These are phyloP conservation scores for Russula griseocarnosa DNA, from an alignment of 768 basidiomycete species.

Conservation along the genomic window DNA sequence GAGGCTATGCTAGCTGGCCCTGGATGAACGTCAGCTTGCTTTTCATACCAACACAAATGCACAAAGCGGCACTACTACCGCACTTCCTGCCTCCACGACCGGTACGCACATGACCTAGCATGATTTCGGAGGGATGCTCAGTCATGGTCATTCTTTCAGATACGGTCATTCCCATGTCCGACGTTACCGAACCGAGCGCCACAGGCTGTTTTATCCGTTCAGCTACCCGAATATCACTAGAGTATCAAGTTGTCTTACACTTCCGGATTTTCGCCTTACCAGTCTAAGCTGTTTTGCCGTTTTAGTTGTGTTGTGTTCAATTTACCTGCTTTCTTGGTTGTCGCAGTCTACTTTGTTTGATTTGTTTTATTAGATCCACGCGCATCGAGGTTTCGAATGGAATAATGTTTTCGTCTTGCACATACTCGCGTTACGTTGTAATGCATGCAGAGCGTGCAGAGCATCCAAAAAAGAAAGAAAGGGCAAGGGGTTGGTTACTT, in stretches of 20 bases:
- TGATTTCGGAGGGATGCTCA: background rate
- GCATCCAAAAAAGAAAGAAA: background rate
- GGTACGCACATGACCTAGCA: background rate
- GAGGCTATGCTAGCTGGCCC: background rate
- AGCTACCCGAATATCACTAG: background rate
- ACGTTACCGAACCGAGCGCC: background rate
- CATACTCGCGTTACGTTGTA: background rate
- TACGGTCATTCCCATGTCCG: background rate
- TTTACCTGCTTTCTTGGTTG: background rate
- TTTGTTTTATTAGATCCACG: no score
- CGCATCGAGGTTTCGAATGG: background rate
- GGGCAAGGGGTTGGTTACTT: constrained; percentile 32
- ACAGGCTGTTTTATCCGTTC: background rate
- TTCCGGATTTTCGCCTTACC: no score
- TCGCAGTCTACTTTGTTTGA: no score
- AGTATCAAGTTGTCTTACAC: no score
- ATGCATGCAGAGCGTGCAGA: background rate
- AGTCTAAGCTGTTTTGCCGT: background rate
- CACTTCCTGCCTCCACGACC: background rate
- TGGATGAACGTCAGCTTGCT: background rate
- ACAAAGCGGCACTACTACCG: background rate
- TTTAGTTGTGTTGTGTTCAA: background rate
- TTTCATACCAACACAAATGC: background rate
- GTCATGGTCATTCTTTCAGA: background rate
- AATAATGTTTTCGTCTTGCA: background rate